These are phyloP conservation scores for Aureobasidium sp. DNA, from an alignment of 2,329 filamentous ascomycete species.

Conservation along the genomic window DNA sequence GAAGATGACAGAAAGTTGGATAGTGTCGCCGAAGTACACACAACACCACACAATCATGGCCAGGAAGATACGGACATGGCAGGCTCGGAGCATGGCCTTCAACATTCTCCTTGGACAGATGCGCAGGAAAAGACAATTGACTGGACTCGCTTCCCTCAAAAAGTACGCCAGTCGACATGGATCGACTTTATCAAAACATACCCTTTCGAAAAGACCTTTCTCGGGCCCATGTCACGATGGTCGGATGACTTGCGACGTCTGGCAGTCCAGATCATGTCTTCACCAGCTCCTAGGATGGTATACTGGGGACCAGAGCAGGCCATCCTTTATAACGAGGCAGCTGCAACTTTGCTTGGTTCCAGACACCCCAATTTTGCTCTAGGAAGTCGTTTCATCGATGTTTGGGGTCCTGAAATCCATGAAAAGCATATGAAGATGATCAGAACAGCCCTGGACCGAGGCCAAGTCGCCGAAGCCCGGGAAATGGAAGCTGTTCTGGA, in stretches of 20 bases:
- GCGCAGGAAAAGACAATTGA: not conserved
- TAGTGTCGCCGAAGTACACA: not conserved
- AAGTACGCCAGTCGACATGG: not conserved
- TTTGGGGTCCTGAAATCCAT: slow-evolving; percentile 13
- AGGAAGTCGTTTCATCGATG: slow-evolving; percentile 16
- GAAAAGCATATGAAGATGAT: slow-evolving; percentile 10
- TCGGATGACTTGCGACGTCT: slow-evolving; percentile 19
- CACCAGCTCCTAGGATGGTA: slow-evolving; percentile 24
- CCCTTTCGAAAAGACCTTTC: slow-evolving; percentile 23
- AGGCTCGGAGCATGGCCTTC: not conserved
- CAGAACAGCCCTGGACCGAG: not conserved
- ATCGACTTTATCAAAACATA: slow-evolving; percentile 20
- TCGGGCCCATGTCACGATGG: slow-evolving; percentile 26
- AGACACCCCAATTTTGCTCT: slow-evolving; percentile 20
- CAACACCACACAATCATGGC: not conserved
- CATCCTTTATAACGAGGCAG: slow-evolving; percentile 31
- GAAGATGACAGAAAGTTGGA: not conserved
- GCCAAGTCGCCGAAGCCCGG: not conserved
- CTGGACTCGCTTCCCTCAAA: slow-evolving; percentile 1
- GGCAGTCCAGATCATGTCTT: slow-evolving; percentile 23
- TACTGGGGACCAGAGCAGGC: slow-evolving; percentile 25
- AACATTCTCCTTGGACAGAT: not conserved
- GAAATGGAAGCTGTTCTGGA: slow-evolving; percentile 1
- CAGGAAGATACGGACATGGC: not conserved
- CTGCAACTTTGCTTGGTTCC: slow-evolving; percentile 25